Percentiles rank a stretch among this genome's conserved stretches.
phyloP scores from a whole-genome alignment of 2,329 filamentous ascomycete species.

The Fusarium falciforme region DNA sequence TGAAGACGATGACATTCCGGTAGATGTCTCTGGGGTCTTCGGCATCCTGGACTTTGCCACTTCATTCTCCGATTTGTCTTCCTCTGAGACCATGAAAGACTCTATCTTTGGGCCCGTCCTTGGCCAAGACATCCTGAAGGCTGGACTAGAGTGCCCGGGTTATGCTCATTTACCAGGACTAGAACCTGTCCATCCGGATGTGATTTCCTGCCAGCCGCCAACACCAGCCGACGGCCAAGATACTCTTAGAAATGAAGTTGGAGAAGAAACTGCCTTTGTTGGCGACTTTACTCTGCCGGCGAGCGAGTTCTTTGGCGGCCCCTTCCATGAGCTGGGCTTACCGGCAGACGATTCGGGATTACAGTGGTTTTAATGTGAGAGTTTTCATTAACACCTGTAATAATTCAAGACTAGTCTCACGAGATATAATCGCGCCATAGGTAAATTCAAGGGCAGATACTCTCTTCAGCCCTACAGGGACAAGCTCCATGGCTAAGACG shows the following conservation, averaged over 20 bases:
- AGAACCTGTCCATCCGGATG: background rate
- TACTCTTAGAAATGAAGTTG: background rate
- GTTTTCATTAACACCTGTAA: background rate
- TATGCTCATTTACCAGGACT: background rate
- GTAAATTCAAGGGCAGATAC: background rate
- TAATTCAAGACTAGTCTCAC: background rate
- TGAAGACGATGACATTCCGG: background rate
- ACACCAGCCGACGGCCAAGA: background rate
- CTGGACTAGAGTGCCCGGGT: background rate
- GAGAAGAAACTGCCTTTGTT: background rate
- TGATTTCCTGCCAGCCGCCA: background rate
- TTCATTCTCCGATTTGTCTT: background rate
- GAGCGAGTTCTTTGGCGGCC: background rate
- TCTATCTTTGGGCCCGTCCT: background rate
- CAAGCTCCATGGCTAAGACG: background rate
- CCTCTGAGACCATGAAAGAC: background rate
- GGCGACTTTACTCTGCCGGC: background rate
- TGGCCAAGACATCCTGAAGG: background rate
- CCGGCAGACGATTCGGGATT: background rate
- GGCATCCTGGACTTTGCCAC: background rate
- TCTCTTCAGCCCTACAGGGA: background rate
- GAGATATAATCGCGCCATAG: background rate
- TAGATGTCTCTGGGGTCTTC: background rate
- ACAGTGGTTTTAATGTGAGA: background rate
- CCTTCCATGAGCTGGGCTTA: background rate